These are phyloP conservation scores for Hyphopichia burtonii DNA, from an alignment of 1,139 yeast species.

Conservation along the genomic window DNA sequence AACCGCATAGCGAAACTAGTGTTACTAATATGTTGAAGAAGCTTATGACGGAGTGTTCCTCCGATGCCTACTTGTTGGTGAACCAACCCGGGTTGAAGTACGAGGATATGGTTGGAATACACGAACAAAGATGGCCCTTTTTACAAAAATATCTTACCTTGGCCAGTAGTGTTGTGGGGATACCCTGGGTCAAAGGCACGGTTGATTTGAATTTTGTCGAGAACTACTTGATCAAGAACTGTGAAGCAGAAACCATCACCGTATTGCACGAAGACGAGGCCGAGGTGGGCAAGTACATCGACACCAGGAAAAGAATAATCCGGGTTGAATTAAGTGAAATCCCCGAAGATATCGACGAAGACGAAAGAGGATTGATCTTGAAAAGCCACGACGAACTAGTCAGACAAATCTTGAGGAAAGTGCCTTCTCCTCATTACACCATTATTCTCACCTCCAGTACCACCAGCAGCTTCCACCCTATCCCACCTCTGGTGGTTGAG, in stretches of 20 bases:
- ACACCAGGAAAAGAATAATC: constrained; percentile 60
- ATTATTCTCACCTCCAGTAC: constrained; percentile 47
- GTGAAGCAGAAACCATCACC: constrained; percentile 45
- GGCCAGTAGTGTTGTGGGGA: constrained; percentile 63
- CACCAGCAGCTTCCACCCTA: constrained; percentile 28
- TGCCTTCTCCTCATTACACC: constrained; percentile 68
- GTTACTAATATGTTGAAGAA: constrained; percentile 49
- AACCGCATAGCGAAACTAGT: constrained; percentile 19
- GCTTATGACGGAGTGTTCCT: constrained; percentile 58
- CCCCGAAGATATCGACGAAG: constrained; percentile 25
- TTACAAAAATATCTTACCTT: constrained; percentile 53
- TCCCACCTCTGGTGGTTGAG: constrained; percentile 27
- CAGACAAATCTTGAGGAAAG: constrained; percentile 51
- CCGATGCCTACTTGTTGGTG: constrained; percentile 68
- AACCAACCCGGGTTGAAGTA: constrained; percentile 67
- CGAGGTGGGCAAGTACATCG: constrained; percentile 49
- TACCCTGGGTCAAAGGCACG: constrained; percentile 50
- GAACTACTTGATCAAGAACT: constrained; percentile 40
- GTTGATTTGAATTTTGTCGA: constrained; percentile 51
- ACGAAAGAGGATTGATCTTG: constrained; percentile 13
- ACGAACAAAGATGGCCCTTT: constrained; percentile 48
- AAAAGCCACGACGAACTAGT: constrained; percentile 51
- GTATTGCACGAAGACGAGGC: constrained; percentile 40
- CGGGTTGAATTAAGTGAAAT: constrained; percentile 51
- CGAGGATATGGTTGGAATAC: constrained; percentile 50